Percentiles rank a stretch among this genome's conserved stretches.
Evolutionary conservation across 306 rosid species (phyloP).

Genomic region (Medicago arabica): DNA sequence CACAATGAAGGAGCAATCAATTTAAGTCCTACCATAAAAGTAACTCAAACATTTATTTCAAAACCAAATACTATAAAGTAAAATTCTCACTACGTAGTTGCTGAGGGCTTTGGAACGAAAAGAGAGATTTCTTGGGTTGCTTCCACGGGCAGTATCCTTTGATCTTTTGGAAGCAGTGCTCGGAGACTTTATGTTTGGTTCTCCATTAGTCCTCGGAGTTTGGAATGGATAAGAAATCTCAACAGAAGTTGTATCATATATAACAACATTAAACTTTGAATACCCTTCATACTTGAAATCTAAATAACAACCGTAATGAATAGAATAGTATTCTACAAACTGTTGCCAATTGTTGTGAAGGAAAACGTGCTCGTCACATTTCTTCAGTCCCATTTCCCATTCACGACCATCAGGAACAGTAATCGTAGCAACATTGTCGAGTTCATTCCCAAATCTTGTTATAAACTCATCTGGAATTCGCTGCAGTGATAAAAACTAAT

Average conservation of each 20-base stretch:
- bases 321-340: conserved; percentile 31
- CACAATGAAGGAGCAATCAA: conserved; percentile 9
- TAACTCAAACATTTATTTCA: neutral
- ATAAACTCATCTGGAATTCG: conserved; percentile 45
- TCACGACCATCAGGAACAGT: conserved; percentile 21
- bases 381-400: conserved; percentile 39
- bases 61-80: neutral
- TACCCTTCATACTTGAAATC: conserved; percentile 36
- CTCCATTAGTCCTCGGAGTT: neutral
- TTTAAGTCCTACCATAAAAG: neutral
- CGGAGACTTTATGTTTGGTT: neutral
- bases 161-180: neutral
- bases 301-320: conserved; percentile 30
- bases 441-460: conserved; percentile 37
- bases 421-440: conserved; percentile 25
- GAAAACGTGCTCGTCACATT: neutral
- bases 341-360: conserved; percentile 29
- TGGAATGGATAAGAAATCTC: conserved; percentile 41
- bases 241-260: conserved; percentile 37
- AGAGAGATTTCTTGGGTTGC: conserved; percentile 32
- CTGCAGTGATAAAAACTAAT: neutral
- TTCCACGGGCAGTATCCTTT: neutral
- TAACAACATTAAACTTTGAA: conserved; percentile 38
- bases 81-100: conserved; percentile 29
- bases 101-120: conserved; percentile 14